A percentile compares a stretch with the other conserved stretches of the same genome.
phyloP scores from a whole-genome alignment of 768 basidiomycete species.

The Suillus sp. region DNA sequence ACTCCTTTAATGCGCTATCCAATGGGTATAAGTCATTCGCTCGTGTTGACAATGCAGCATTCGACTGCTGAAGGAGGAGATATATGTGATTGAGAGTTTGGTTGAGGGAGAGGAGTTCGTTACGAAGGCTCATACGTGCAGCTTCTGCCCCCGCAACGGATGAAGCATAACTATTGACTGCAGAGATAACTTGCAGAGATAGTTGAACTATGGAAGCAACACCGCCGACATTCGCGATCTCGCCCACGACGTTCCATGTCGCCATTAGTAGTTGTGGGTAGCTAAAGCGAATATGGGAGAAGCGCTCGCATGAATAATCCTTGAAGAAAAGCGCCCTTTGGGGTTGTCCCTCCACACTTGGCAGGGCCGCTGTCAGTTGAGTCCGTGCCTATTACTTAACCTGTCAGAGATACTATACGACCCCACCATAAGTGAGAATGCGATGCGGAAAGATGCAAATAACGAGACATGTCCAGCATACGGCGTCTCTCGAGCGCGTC shows the following conservation, averaged over 20 bases:
- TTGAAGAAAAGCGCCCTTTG: not conserved
- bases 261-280: not conserved
- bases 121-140: not conserved
- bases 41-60: not conserved
- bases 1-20: constrained; percentile 1
- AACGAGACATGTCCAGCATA: not conserved
- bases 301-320: not conserved
- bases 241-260: not conserved
- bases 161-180: constrained; percentile 3
- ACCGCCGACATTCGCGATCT: not conserved
- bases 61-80: not conserved
- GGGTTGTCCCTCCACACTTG: not conserved
- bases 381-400: not conserved
- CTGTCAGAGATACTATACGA: not conserved
- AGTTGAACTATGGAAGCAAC: not conserved
- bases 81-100: not conserved
- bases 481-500: no score
- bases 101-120: not conserved
- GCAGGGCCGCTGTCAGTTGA: not conserved
- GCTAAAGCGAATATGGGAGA: not conserved
- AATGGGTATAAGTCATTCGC: not conserved
- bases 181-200: not conserved
- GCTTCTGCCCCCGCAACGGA: constrained; percentile 1
- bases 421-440: not conserved
- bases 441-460: not conserved